Evolutionary conservation across 306 rosid genomes (phyloP).

Genomic region (Cicer judaicum): DNA sequence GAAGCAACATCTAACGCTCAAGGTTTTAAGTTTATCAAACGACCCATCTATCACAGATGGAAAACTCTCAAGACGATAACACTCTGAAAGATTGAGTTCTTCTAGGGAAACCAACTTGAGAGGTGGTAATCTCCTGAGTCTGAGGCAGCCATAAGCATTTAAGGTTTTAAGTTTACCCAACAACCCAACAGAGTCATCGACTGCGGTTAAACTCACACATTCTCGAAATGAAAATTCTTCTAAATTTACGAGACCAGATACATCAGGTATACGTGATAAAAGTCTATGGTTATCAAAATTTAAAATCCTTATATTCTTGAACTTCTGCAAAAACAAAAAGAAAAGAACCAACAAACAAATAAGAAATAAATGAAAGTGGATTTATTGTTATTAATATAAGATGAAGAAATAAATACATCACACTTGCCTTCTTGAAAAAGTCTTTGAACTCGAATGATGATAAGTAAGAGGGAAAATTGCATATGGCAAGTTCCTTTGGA

Average conservation of each 20-base stretch:
- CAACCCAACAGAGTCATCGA: neutral
- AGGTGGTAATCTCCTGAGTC: neutral
- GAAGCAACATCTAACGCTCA: neutral
- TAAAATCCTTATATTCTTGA: neutral
- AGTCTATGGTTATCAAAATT: accelerated
- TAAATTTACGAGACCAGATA: neutral
- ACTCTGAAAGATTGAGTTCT: neutral
- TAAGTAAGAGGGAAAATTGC: neutral
- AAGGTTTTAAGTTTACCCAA: neutral
- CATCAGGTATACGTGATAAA: neutral
- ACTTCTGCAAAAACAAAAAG: neutral
- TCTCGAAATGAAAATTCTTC: neutral
- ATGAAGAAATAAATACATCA: neutral
- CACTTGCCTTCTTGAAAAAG: neutral
- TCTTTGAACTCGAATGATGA: neutral
- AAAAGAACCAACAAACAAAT: neutral
- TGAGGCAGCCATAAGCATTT: accelerated
- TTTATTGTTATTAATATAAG: neutral
- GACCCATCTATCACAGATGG: neutral
- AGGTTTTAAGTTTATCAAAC: neutral
- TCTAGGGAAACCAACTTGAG: neutral
- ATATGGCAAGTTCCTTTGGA: neutral
- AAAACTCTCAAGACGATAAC: neutral
- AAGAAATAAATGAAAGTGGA: neutral
- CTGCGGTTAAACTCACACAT: neutral